Base-by-base conservation (phyloP, 768 basidiomycete species). In the Tylopilus sp. region DNA sequence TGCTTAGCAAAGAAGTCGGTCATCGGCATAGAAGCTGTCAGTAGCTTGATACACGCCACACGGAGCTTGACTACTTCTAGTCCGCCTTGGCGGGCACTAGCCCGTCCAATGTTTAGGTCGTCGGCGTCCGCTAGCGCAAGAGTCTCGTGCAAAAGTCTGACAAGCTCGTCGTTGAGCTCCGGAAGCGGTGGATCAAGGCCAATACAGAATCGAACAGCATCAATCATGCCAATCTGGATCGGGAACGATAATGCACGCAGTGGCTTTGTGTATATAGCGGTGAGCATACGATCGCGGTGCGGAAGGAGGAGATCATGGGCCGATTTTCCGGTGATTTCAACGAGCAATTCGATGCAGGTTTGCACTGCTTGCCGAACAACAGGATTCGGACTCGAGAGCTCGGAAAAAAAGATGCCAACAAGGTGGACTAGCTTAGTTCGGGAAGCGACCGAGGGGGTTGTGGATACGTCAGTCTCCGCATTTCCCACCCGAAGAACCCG, bases 161-260 rank as follows among this genome's bases (percentile, higher is more conserved):
- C 75, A 42, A 98, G 81, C 67, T 98, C 94, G 40, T 98, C 95
- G 56, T 91, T 92, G 36, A 94, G 75, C 58, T 97, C 94, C 2
- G 93, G 85, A 22, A 98, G 78, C 1, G 92, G 90, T 10, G 97
- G 95, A 23, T 90, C 81, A 30, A 98, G 74, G 51, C 82, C 88
- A 55, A 99, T 82, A 65, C 92, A 91, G 67, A 94, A 99, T 10
- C 95, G 88, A 53, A 98, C 84, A 17, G 93, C 93, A 61, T 98
- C 97, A 52, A 98, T 93, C 80, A 98, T 94, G 26, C 95, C 97
- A 51, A 98, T 97, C 68, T 98, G 97, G 61, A 92, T 91, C 15
- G 87, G 79, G 66, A 98, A 95, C 2, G 94, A 94, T 22, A 99
- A 78, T 0, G 97, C 97, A 47, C 97, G 79, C 18, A 99, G 79